Percentiles rank a stretch among this genome's conserved stretches.
Conservation (phyloP, 225 moss, liverwort and hornwort genomes). For the Anthoceros angustus region DNA sequence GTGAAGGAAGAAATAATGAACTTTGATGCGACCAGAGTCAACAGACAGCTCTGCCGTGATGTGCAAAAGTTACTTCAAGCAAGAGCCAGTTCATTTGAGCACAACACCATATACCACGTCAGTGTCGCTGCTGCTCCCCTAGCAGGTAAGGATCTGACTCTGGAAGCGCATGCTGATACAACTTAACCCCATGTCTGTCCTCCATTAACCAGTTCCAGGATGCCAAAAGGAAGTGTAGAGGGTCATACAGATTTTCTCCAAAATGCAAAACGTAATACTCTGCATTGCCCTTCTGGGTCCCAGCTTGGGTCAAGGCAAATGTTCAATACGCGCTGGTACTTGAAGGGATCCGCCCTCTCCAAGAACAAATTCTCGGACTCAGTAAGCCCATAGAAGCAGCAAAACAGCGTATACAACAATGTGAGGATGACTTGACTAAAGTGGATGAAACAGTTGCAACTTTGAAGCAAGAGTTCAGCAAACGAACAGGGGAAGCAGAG, state of each 20-base stretch:
- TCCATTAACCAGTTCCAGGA: too few relatives aligned
- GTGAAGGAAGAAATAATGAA: slow-evolving; percentile 29
- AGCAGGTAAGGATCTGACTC: slow-evolving; percentile 11
- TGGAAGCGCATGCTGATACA: background rate
- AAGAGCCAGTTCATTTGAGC: slow-evolving; percentile 18
- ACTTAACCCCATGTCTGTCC: too few relatives aligned
- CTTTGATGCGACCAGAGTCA: slow-evolving; percentile 20
- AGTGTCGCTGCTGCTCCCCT: slow-evolving; percentile 28
- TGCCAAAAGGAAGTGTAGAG: too few relatives aligned
- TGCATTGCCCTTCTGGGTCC: background rate
- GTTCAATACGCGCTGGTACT: slow-evolving; percentile 22
- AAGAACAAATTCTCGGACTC: slow-evolving; percentile 19
- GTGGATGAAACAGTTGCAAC: slow-evolving; percentile 15
- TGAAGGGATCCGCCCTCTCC: slow-evolving; percentile 18
- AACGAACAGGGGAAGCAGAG: slow-evolving; percentile 18
- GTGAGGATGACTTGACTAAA: slow-evolving; percentile 14
- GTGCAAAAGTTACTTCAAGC: slow-evolving; percentile 19
- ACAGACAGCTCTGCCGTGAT: slow-evolving; percentile 14
- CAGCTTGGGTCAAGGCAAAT: slow-evolving; percentile 32
- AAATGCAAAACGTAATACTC: too few relatives aligned
- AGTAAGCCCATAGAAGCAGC: slow-evolving; percentile 17
- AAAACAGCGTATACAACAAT: slow-evolving; percentile 14
- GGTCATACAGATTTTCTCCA: too few relatives aligned
- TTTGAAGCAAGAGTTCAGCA: slow-evolving; percentile 17
- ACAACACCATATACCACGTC: slow-evolving; percentile 21